Evolutionary conservation across 2,329 filamentous ascomycete species (phyloP), one percentile per base, ranked within the genome.

Genomic region (Arthroderma sp.): DNA sequence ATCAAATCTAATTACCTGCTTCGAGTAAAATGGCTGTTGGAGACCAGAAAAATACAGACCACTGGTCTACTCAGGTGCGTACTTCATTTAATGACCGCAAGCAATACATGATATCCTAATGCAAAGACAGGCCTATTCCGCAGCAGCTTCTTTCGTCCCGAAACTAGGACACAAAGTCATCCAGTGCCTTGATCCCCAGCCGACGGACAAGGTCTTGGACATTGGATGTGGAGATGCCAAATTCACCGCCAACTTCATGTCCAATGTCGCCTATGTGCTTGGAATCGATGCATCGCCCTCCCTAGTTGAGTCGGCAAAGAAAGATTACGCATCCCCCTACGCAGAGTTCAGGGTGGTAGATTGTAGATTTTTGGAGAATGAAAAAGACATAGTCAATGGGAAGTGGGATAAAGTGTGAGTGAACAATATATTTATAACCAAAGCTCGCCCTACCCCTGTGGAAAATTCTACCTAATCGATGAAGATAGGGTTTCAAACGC

Each of bases 191-290:
- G 70, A 78, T 51, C 68, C 77, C 0, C 68, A 76, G 46, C 66
- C 70, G 29, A 70, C 75, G 50, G 78, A 82, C 55, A 57, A 64
- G 10, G 68, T 82, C 22, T 64, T 82, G 1, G 78, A 82, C 50
- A 61, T 82, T 43, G 78, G 78, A 9, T 82, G 78, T 52, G 78
- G 79, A 37, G 78, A 82, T 57, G 78, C 77, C 32, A 66, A 79
- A 27, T 64, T 82, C 48, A 73, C 77, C 33, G 57, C 71, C 2
- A 67, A 78, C 42, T 71, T 80, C 43, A 67, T 68, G 53, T 66
- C 6, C 54, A 64, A 42, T 11, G 74, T 74, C 2, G 63, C 46
- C 0, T 72, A 72, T 0, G 66, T 80, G 30, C 66, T 78, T 48
- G 78, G 78, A 3, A 61, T 78, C 6, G 79, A 82, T 56, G 68